Conservation (phyloP, 495 filamentous ascomycete species). For the Aspergillus saccharolyticus region DNA sequence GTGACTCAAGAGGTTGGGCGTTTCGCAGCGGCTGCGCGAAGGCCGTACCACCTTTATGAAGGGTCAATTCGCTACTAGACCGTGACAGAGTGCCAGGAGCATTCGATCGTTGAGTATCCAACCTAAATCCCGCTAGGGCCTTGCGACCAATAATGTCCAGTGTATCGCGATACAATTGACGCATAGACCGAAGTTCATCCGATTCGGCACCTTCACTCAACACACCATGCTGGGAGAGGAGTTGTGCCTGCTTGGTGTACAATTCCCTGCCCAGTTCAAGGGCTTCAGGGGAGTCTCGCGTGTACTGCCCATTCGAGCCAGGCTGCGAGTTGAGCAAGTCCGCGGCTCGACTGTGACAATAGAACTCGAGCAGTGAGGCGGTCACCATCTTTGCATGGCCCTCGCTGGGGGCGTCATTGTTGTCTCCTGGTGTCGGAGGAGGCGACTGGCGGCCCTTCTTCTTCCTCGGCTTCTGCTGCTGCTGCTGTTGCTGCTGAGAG, state of each 20-base stretch:
- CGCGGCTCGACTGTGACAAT: conserved; percentile 39
- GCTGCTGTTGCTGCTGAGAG: neutral
- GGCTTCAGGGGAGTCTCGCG: conserved; percentile 41
- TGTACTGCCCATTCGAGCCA: conserved; percentile 29
- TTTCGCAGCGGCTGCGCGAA: neutral
- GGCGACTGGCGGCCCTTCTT: conserved; percentile 10
- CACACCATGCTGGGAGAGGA: conserved; percentile 37
- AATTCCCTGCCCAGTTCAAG: conserved; percentile 37
- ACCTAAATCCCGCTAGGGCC: too few species aligned
- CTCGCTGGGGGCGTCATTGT: conserved; percentile 25
- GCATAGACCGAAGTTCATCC: conserved; percentile 31
- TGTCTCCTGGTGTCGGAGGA: neutral
- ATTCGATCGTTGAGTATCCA: too few species aligned
- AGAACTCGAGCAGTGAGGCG: conserved; percentile 41
- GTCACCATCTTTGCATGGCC: conserved; percentile 44
- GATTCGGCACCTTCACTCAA: conserved; percentile 36
- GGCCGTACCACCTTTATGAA: conserved; percentile 23
- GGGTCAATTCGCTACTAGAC: conserved; percentile 14
- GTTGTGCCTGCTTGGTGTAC: conserved; percentile 39
- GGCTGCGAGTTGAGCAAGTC: conserved; percentile 41
- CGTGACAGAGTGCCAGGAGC: neutral
- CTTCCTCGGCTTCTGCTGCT: neutral
- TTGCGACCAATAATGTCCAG: conserved; percentile 37
- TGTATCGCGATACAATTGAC: conserved; percentile 41
- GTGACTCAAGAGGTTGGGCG: neutral